Evolutionary conservation across 768 basidiomycete genomes (phyloP).

Genomic region (Suillus weaverae): DNA sequence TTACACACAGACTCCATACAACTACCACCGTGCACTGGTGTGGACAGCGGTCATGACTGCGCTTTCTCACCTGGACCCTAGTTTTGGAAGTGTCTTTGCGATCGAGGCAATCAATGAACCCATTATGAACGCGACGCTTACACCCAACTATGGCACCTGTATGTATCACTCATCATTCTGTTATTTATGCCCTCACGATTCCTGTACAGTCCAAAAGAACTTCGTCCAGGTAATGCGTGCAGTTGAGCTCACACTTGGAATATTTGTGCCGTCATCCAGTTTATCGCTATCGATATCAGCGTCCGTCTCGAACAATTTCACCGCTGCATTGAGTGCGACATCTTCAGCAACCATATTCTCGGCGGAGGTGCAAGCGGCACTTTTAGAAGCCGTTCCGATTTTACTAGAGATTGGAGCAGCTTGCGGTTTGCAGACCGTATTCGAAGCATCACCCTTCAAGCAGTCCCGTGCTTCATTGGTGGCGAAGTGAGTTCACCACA

Average conservation of each 20-base stretch:
- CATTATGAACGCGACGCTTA: conserved; percentile 65
- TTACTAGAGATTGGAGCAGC: conserved; percentile 30
- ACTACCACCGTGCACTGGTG: conserved; percentile 76
- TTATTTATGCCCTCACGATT: conserved; percentile 2
- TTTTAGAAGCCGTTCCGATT: conserved; percentile 38
- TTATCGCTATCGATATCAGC: conserved; percentile 2
- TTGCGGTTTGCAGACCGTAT: conserved; percentile 21
- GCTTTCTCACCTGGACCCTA: conserved; percentile 66
- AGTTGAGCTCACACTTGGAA: conserved; percentile 61
- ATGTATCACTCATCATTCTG: conserved; percentile 22
- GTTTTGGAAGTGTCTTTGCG: conserved; percentile 62
- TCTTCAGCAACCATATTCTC: conserved; percentile 23
- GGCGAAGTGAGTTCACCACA: conserved; percentile 35
- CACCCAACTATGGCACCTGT: conserved; percentile 74
- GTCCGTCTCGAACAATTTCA: conserved; percentile 34
- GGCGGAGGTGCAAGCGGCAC: conserved; percentile 31
- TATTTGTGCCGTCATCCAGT: conserved; percentile 32
- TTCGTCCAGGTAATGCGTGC: conserved; percentile 67
- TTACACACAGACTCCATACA: conserved; percentile 55
- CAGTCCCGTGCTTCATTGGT: conserved; percentile 28
- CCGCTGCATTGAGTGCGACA: conserved; percentile 32
- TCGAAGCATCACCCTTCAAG: conserved; percentile 23
- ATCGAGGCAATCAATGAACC: conserved; percentile 82
- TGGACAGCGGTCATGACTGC: conserved; percentile 82
- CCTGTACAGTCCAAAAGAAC: conserved; percentile 57